Percentiles rank a stretch among this genome's conserved stretches.
phyloP scores from a whole-genome alignment of 495 filamentous ascomycete genomes.

The Thermochaetoides thermophila region DNA sequence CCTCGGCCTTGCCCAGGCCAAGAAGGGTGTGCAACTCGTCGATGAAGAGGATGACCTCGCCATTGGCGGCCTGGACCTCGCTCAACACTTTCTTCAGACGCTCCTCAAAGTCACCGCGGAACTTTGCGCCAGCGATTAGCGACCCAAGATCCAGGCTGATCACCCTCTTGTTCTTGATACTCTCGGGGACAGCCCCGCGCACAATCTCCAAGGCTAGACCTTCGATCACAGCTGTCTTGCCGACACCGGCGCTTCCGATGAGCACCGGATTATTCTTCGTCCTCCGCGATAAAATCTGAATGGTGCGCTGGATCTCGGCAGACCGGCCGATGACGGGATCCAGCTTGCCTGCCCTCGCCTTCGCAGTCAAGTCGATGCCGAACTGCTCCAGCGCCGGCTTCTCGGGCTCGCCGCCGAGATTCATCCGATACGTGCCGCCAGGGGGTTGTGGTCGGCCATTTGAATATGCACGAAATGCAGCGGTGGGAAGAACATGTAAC shows the following conservation, averaged over 20 bases:
- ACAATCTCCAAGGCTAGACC: constrained; percentile 86
- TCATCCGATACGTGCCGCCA: constrained; percentile 86
- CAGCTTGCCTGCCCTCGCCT: constrained; percentile 75
- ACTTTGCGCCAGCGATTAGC: constrained; percentile 91
- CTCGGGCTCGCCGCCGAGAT: constrained; percentile 63
- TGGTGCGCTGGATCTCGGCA: constrained; percentile 79
- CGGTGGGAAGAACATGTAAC: constrained; percentile 13
- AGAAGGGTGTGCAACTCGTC: constrained; percentile 89
- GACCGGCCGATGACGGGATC: constrained; percentile 94
- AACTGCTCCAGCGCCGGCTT: constrained; percentile 81
- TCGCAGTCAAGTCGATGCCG: constrained; percentile 78
- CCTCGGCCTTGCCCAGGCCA: constrained; percentile 86
- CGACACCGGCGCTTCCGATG: constrained; percentile 83
- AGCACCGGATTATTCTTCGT: constrained; percentile 97
- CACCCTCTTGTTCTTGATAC: constrained; percentile 87
- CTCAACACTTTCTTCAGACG: constrained; percentile 78
- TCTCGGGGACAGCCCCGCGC: constrained; percentile 85
- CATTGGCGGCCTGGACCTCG: constrained; percentile 79
- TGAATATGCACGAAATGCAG: constrained; percentile 45
- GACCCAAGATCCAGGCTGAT: constrained; percentile 76
- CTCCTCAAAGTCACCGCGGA: constrained; percentile 91
- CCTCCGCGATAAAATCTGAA: constrained; percentile 80
- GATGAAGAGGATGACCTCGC: constrained; percentile 83
- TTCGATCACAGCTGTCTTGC: constrained; percentile 91
- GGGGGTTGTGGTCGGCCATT: constrained; percentile 72